Base-by-base conservation (phyloP, 1,284 basidiomycete genomes). In the Fomitopsis palustris region DNA sequence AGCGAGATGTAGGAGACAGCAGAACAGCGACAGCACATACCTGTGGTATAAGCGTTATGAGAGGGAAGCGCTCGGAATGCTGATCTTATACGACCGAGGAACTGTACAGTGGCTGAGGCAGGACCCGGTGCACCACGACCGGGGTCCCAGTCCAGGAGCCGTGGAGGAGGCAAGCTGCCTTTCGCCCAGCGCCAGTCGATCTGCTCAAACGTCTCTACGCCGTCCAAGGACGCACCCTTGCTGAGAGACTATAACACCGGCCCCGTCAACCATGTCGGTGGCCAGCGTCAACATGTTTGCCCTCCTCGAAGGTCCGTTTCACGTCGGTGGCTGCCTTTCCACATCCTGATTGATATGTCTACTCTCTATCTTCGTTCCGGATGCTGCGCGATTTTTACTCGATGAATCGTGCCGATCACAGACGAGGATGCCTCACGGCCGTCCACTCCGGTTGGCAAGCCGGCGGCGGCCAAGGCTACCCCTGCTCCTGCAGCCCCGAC, bases 211-310 rank as follows among this genome's bases (percentile, higher is more conserved):
- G 61, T 68, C 65, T 62, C 59, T 65, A 63, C 60, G 63, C 67
- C 66, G 62, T 64, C 58, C 64, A 68, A 68, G 67, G 65, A 67
- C 59, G 60, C 53, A 60, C 66, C 65, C 64, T 64, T 69, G 69
- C 76, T 78, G 78, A 81, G 72, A 73, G 76, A 69, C 69, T 69
- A 64, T 61, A 68, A 77, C 78, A 81, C 77, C 75, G 81, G 82
- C 84, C 81, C 85, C 84, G 81, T 80, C 82, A 78, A 85, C 73
- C 68, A 92, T 92, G 90, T 91, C 90, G 87, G 90, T 92, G 85
- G 90, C 87, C 79, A 86, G 85, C 72, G 86, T 78, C 83, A 92
- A 92, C 78, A 84, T 84, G 66, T 92, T 92, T 78, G 84, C 89
- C 74, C 70, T 92, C 76, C 81, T 92, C 74, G 85, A 87, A 74